Evolutionary conservation across 768 basidiomycete species (phyloP), one percentile per base, ranked within the genome.

Genomic region (Naganishia randhawae): DNA sequence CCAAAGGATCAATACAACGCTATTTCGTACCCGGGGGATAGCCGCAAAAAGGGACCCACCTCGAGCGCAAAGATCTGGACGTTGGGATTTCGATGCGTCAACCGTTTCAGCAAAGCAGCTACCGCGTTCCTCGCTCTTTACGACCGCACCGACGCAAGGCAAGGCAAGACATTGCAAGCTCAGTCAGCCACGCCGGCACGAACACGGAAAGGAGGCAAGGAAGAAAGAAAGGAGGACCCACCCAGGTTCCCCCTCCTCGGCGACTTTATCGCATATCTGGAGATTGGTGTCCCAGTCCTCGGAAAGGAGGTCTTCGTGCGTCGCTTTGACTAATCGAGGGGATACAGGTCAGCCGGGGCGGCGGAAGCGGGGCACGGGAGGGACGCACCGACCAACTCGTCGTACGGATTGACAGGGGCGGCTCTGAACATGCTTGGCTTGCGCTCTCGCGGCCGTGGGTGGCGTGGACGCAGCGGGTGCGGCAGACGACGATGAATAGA

Each of bases 211-310:
- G n/a, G n/a, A n/a, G n/a, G n/a, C n/a, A n/a, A n/a, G n/a, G n/a
- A n/a, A n/a, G n/a, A n/a, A n/a, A n/a, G n/a, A n/a, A n/a, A n/a
- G n/a, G n/a, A n/a, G 29, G 17, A 80, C 86, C 70, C 66, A 93
- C 94, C 94, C 94, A 53, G 84, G 81, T 76, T 88, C 86, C 1
- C 91, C 89, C 71, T 99, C 95, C 14, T 93, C 92, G 33, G 84
- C 83, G 7, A 99, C 93, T 81, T 96, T 96, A 82, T 99, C 96
- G 73, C 93, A 96, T n/a, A 98, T 80, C 73, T 90, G 92, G 55
- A 97, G 77, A 71, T 94, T 91, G 68, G 92, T 83, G 77, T 93
- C 93, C 96, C 96, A 99, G 80, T 96, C 91, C 82, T 96, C 95
- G 65, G 85, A 84, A 0, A 94, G 94, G 68, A 94, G 83, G 79